Evolutionary conservation across 352 stramenopile species (phyloP).

Genomic region (Pythium vanterpoolii): DNA sequence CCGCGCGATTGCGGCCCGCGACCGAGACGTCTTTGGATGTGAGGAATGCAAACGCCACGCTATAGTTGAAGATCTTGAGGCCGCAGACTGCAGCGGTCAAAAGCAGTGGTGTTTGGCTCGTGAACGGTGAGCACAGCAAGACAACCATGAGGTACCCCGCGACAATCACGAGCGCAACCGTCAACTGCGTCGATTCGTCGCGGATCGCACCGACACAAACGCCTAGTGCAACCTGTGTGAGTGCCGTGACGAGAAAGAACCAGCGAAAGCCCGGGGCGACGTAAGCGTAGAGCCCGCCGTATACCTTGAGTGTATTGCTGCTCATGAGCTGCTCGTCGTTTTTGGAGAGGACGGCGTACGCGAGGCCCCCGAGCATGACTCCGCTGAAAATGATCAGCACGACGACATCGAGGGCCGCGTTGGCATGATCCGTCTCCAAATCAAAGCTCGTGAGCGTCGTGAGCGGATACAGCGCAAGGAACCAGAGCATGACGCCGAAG

Average conservation of each 20-base stretch:
- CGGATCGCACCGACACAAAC: slow-evolving; percentile 32
- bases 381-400: slow-evolving; percentile 27
- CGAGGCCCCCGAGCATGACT: slow-evolving; percentile 15
- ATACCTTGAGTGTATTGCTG: slow-evolving; percentile 27
- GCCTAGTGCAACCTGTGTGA: slow-evolving; percentile 30
- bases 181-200: slow-evolving; percentile 27
- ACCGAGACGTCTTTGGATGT: slow-evolving; percentile 20
- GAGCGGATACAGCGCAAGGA: slow-evolving; percentile 38
- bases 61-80: slow-evolving; percentile 33
- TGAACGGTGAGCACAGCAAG: slow-evolving; percentile 34
- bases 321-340: slow-evolving; percentile 26
- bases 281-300: slow-evolving; percentile 37
- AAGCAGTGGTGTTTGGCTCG: slow-evolving; percentile 11
- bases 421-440: slow-evolving; percentile 24
- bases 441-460: slow-evolving; percentile 34
- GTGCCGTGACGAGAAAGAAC: slow-evolving; percentile 36
- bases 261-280: slow-evolving; percentile 28
- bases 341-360: slow-evolving; percentile 18
- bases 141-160: slow-evolving; percentile 31
- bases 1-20: slow-evolving; percentile 12
- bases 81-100: slow-evolving; percentile 7
- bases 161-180: slow-evolving; percentile 31
- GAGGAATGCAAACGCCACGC: slow-evolving; percentile 35
- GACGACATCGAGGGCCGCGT: slow-evolving; percentile 19
- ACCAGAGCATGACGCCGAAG: slow-evolving; percentile 38